Evolutionary conservation across 225 moss, liverwort and hornwort genomes (phyloP).

Genomic region (Pleurozium schreberi): DNA sequence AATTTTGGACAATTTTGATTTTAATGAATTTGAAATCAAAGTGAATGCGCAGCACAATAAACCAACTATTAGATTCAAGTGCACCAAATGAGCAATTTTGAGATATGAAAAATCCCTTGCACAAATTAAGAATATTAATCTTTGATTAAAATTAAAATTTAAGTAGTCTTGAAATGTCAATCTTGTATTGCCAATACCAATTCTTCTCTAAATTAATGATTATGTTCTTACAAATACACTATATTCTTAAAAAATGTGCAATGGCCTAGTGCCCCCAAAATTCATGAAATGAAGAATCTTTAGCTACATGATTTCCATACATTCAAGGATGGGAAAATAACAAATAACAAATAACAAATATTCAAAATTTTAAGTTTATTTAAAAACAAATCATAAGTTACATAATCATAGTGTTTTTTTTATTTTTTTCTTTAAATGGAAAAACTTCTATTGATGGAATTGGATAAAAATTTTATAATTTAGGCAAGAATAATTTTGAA

Average conservation of each 20-base stretch:
- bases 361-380: too few species aligned
- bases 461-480: too few species aligned
- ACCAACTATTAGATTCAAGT: too few species aligned
- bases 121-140: neutral
- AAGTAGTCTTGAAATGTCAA: neutral
- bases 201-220: neutral
- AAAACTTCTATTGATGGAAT: neutral
- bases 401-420: neutral
- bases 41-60: neutral
- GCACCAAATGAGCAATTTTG: neutral
- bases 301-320: neutral
- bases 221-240: neutral
- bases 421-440: neutral
- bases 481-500: too few species aligned
- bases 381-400: neutral
- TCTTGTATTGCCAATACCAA: rapidly evolving
- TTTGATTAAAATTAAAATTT: neutral
- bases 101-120: neutral
- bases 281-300: neutral
- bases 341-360: neutral
- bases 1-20: neutral
- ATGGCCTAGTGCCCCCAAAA: neutral
- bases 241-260: neutral
- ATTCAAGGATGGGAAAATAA: neutral
- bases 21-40: neutral